Conservation (phyloP, 208 protist genomes). For the Leishmania arabica region DNA sequence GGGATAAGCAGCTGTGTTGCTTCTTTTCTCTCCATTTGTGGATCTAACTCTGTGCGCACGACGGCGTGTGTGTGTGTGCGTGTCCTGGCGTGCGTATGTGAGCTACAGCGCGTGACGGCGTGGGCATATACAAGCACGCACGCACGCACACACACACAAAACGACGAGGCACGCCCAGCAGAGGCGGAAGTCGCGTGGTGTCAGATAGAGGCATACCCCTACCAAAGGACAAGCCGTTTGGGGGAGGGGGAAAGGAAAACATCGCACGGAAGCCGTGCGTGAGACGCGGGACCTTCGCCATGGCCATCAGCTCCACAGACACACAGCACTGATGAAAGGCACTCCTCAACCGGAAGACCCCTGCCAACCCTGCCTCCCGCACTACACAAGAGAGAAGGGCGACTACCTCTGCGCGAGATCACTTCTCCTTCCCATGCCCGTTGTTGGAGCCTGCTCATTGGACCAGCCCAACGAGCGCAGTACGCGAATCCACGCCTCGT, state of each 20-base stretch:
- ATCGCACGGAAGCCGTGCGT: neutral
- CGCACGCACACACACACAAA: neutral
- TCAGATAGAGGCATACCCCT: neutral
- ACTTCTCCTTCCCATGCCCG: too few species aligned
- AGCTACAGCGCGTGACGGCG: neutral
- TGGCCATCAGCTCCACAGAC: neutral
- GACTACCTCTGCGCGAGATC: neutral
- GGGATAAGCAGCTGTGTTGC: neutral
- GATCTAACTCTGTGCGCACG: neutral
- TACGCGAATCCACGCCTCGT: conserved; percentile 65
- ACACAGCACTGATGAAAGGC: neutral
- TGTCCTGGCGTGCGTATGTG: neutral
- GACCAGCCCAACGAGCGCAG: conserved; percentile 43
- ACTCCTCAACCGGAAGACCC: neutral
- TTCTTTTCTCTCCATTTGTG: neutral
- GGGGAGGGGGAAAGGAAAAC: neutral
- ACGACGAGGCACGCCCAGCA: neutral
- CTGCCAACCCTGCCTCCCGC: neutral
- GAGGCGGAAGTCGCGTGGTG: neutral
- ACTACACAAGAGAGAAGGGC: neutral
- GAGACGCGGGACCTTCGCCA: neutral
- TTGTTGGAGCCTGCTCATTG: neutral
- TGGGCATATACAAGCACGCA: neutral
- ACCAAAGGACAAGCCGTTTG: neutral
- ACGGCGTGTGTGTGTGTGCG: neutral